Conservation (phyloP, 2,329 filamentous ascomycete genomes). For the Hortaea werneckii region DNA sequence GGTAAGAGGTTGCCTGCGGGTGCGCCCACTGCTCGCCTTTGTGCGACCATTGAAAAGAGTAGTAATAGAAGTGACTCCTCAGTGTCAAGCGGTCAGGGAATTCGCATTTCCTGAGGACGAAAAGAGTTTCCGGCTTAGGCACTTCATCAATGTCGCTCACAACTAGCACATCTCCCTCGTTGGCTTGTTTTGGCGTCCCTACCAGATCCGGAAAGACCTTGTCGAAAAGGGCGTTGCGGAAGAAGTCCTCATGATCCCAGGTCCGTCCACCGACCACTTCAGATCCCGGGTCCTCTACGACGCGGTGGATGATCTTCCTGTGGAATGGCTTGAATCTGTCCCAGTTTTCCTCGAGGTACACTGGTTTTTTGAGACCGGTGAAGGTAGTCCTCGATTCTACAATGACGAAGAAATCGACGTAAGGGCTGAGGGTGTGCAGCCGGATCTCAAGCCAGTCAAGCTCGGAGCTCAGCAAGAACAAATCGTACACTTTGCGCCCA, state of each 20-base stretch:
- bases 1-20: constrained; percentile 50
- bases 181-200: constrained; percentile 32
- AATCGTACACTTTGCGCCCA: constrained; percentile 48
- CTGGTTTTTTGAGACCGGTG: constrained; percentile 45
- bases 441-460: constrained; percentile 58
- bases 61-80: constrained; percentile 20
- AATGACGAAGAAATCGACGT: constrained; percentile 57
- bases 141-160: constrained; percentile 55
- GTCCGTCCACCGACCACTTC: constrained; percentile 28
- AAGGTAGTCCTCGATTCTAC: constrained; percentile 51
- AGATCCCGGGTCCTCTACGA: constrained; percentile 35
- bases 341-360: constrained; percentile 45
- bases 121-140: constrained; percentile 27
- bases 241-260: constrained; percentile 45
- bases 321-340: constrained; percentile 43
- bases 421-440: constrained; percentile 45
- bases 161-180: constrained; percentile 45
- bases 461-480: constrained; percentile 54
- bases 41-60: constrained; percentile 23
- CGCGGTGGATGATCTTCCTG: constrained; percentile 52
- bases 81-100: constrained; percentile 20
- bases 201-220: constrained; percentile 45
- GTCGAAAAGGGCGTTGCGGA: constrained; percentile 48
- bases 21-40: constrained; percentile 41
- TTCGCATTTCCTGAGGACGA: constrained; percentile 16